phyloP scores from a whole-genome alignment of 2,329 filamentous ascomycete species.

The Paecilomyces fulvus region DNA sequence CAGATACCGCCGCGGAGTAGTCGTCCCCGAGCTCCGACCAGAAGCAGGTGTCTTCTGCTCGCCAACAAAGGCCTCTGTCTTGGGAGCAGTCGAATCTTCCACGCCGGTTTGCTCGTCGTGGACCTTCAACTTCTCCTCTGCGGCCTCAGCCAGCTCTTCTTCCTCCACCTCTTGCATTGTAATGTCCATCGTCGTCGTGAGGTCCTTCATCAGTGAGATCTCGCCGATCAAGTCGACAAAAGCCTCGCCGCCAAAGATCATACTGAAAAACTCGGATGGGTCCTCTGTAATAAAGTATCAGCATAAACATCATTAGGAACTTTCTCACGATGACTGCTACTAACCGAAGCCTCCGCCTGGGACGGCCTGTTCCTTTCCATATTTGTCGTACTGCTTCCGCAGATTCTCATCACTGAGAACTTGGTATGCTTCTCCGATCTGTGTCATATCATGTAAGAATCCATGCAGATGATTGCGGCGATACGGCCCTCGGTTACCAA shows the following conservation, averaged over 20 bases:
- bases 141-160: constrained; percentile 50
- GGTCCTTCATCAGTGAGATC: constrained; percentile 96
- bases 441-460: constrained; percentile 5
- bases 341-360: constrained; percentile 80
- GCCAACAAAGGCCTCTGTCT: constrained; percentile 18
- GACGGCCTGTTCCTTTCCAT: constrained; percentile 88
- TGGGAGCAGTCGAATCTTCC: constrained; percentile 38
- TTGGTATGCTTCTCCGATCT: constrained; percentile 64
- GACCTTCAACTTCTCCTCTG: constrained; percentile 39
- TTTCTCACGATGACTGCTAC: constrained; percentile 9
- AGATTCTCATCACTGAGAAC: constrained; percentile 80
- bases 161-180: constrained; percentile 74
- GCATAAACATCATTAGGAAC: background rate
- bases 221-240: constrained; percentile 97
- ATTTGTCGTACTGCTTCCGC: constrained; percentile 90
- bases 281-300: constrained; percentile 51
- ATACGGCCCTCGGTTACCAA: background rate
- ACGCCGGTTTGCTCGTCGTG: constrained; percentile 45
- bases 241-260: constrained; percentile 95
- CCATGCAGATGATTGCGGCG: background rate
- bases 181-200: constrained; percentile 98
- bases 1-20: constrained; percentile 48
- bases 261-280: constrained; percentile 93
- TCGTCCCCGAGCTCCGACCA: constrained; percentile 30
- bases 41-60: constrained; percentile 13